Evolutionary conservation across 441 rosid genomes (phyloP).

Genomic region (Pelargonium myrrhifolium): DNA sequence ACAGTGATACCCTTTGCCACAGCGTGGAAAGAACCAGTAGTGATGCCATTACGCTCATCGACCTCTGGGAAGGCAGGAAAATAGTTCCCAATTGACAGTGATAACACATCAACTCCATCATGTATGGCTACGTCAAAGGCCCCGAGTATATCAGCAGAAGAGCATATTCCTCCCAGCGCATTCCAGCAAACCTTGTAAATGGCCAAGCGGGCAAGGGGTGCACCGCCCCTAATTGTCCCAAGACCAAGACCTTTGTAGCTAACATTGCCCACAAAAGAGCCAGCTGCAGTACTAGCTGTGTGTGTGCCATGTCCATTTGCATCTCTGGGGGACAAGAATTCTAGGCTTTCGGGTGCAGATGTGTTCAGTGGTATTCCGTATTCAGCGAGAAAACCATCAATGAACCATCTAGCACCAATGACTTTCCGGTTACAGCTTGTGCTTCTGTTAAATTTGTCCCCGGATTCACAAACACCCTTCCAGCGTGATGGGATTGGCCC

Average conservation of each 20-base stretch:
- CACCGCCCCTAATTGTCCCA: conserved; percentile 57
- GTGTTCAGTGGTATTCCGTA: conserved; percentile 34
- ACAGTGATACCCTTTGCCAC: conserved; percentile 35
- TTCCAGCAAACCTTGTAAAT: conserved; percentile 67
- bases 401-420: conserved; percentile 55
- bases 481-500: conserved; percentile 45
- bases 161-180: conserved; percentile 31
- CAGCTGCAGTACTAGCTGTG: conserved; percentile 52
- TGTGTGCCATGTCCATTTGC: conserved; percentile 65
- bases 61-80: conserved; percentile 33
- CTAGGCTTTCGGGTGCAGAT: conserved; percentile 21
- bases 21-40: conserved; percentile 48
- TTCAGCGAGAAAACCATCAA: conserved; percentile 39
- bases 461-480: conserved; percentile 53
- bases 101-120: conserved; percentile 47
- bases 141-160: conserved; percentile 51
- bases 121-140: conserved; percentile 54
- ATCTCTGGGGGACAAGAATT: conserved; percentile 49
- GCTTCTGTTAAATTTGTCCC: conserved; percentile 28
- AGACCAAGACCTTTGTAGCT: conserved; percentile 43
- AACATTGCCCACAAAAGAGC: conserved; percentile 36
- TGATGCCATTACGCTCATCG: conserved; percentile 36
- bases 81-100: conserved; percentile 30
- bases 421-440: conserved; percentile 40
- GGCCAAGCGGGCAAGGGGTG: conserved; percentile 54